Base-by-base conservation (phyloP, 805 yeast species). In the Nakazawaea laoshanensis region DNA sequence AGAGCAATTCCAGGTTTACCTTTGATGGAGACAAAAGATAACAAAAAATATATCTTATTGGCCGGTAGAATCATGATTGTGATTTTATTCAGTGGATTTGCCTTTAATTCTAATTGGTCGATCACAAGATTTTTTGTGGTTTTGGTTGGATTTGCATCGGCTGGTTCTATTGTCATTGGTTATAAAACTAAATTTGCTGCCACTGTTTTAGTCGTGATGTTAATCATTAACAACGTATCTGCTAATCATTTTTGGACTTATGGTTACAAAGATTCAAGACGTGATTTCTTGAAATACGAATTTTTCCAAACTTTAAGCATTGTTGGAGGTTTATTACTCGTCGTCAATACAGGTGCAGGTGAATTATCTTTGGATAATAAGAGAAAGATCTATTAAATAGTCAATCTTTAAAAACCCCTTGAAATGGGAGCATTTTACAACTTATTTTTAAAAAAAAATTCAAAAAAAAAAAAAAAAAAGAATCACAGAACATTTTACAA, bases 311-410 rank as follows among this genome's bases (percentile, higher is more conserved):
- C 95, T 24, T 67, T 89, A 52, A 81, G 94, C 37, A 89, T 89
- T 53, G 88, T 89, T 32, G 98, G 98, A 37, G 98, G 97, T 2
- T 71, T 89, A 42, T 61, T 89, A 41, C 64, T 92, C 44, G 84
- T 92, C 40, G 95, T 85, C 39, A 86, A 83, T 60, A 85, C 95
- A 3, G 98, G 98, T 41, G 97, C 97, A 19, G 98, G 98, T 32
- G 88, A 83, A 47, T 67, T 89, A 43, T 83, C 95, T 18, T 63
- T 89, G 38, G 98, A 89, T 52, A 96, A 87, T 57, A 89, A 92
- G 79, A 88, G 89, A 67, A 89, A 89, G 67, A 77, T 84, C 39
- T 85, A 82, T 54, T 86, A 61, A 54, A 10, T n/a, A n/a, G 8
- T 7, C 8, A 23, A 11, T 7, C 7, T 7, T 20, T 10, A 20